phyloP scores from a whole-genome alignment of 2,329 filamentous ascomycete genomes.

The Teratosphaeria zuluensis region DNA sequence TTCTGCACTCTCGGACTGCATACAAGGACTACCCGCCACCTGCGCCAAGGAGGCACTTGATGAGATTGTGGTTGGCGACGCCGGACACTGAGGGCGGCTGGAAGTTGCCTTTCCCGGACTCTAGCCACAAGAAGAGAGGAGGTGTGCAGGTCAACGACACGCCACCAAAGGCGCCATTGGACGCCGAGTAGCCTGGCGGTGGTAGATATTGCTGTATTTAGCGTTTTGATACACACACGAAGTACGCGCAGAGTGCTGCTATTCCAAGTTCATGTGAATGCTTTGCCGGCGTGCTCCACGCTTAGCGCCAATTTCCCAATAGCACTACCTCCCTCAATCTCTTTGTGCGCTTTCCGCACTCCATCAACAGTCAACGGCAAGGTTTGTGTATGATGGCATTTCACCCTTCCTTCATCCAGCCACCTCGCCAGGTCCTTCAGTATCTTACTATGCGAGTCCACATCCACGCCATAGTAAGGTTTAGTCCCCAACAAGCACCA shows the following conservation, averaged over 20 bases:
- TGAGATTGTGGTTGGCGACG: conserved; percentile 75
- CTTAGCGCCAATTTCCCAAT: not conserved
- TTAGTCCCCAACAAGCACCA: conserved; percentile 36
- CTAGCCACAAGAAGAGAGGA: conserved; percentile 73
- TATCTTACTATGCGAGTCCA: conserved; percentile 32
- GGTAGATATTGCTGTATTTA: not conserved
- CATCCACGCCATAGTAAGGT: conserved; percentile 30
- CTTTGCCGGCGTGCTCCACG: not conserved
- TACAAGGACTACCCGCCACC: conserved; percentile 68
- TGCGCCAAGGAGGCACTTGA: conserved; percentile 56
- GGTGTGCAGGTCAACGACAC: conserved; percentile 81
- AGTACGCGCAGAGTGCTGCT: not conserved
- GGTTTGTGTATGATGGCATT: conserved; percentile 30
- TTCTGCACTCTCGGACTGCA: conserved; percentile 70
- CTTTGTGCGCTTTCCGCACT: not conserved
- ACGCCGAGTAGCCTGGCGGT: conserved; percentile 4
- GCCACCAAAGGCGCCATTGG: conserved; percentile 24
- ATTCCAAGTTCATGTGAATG: not conserved
- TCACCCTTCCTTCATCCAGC: conserved; percentile 29
- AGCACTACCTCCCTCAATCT: not conserved
- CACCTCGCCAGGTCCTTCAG: conserved; percentile 27
- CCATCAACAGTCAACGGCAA: conserved; percentile 23
- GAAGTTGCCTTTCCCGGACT: conserved; percentile 74
- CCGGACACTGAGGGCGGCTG: conserved; percentile 77
- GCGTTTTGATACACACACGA: not conserved